These are phyloP conservation scores for Epicoccum sorghinum DNA, from an alignment of 2,329 filamentous ascomycete genomes.

Conservation along the genomic window DNA sequence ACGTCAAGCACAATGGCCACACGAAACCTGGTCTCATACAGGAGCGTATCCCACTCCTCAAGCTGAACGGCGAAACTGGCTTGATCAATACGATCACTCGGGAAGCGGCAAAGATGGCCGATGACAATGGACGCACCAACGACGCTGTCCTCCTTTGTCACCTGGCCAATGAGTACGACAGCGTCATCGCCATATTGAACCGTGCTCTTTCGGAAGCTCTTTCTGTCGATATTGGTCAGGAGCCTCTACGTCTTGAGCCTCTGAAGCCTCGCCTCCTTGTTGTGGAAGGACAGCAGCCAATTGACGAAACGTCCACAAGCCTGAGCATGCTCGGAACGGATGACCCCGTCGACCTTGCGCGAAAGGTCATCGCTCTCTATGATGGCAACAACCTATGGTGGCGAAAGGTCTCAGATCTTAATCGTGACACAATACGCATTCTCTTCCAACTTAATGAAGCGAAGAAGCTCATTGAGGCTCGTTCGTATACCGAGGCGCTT, in stretches of 20 bases:
- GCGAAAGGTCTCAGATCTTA: constrained; percentile 63
- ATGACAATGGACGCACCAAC: constrained; percentile 90
- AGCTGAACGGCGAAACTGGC: constrained; percentile 77
- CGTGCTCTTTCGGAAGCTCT: constrained; percentile 89
- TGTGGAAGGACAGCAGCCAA: constrained; percentile 33
- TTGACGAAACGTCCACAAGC: constrained; percentile 47
- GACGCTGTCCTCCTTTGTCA: constrained; percentile 96
- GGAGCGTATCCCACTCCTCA: constrained; percentile 80
- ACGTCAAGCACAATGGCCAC: constrained; percentile 84
- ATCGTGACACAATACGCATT: constrained; percentile 64
- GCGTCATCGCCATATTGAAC: constrained; percentile 88
- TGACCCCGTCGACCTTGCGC: constrained; percentile 67
- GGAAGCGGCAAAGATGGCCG: constrained; percentile 88
- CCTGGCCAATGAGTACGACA: constrained; percentile 92
- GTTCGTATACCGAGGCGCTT: constrained; percentile 66
- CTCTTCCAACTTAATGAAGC: constrained; percentile 67
- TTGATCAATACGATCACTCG: constrained; percentile 92
- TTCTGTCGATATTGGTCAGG: constrained; percentile 82
- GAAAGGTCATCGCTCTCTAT: constrained; percentile 68
- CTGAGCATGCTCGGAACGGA: constrained; percentile 72
- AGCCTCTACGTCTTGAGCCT: constrained; percentile 77
- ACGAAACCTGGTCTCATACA: constrained; percentile 88
- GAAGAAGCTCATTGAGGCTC: constrained; percentile 63
- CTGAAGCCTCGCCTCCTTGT: constrained; percentile 69
- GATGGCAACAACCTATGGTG: constrained; percentile 65